phyloP scores from a whole-genome alignment of 2,329 filamentous ascomycete genomes.

The Pseudogymnoascus pannorum region DNA sequence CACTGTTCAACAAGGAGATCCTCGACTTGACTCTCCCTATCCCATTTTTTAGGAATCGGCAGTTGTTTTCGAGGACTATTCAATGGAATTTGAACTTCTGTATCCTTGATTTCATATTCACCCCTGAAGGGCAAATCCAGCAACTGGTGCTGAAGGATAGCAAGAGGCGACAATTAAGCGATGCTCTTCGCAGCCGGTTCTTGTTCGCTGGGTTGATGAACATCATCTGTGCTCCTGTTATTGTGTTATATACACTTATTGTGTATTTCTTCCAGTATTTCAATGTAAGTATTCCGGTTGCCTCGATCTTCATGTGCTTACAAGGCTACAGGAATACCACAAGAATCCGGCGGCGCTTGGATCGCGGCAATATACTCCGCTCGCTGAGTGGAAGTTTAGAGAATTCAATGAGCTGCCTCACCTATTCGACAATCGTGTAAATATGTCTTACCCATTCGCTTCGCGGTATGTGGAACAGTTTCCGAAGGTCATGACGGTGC shows the following conservation, averaged over 20 bases:
- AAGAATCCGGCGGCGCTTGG: constrained; percentile 83
- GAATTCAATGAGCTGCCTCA: constrained; percentile 97
- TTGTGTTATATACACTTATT: constrained; percentile 77
- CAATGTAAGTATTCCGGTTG: constrained; percentile 50
- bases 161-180: constrained; percentile 69
- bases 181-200: constrained; percentile 70
- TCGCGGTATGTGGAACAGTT: constrained; percentile 92
- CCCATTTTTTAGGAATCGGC: constrained; percentile 70
- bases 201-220: constrained; percentile 80
- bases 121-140: constrained; percentile 78
- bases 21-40: constrained; percentile 79
- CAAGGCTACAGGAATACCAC: constrained; percentile 69
- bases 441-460: constrained; percentile 93
- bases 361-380: constrained; percentile 83
- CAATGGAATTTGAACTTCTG: constrained; percentile 89
- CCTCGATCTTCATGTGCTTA: not conserved
- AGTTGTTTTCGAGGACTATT: constrained; percentile 81
- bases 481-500: constrained; percentile 87
- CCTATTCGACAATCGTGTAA: constrained; percentile 79
- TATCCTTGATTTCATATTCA: constrained; percentile 90
- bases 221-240: constrained; percentile 76
- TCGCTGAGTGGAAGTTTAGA: constrained; percentile 96
- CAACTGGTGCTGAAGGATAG: constrained; percentile 79
- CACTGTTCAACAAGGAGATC: constrained; percentile 94
- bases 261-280: constrained; percentile 95